These are phyloP conservation scores for Lepiota brunneoincarnata DNA, from an alignment of 768 basidiomycete species.

Conservation along the genomic window DNA sequence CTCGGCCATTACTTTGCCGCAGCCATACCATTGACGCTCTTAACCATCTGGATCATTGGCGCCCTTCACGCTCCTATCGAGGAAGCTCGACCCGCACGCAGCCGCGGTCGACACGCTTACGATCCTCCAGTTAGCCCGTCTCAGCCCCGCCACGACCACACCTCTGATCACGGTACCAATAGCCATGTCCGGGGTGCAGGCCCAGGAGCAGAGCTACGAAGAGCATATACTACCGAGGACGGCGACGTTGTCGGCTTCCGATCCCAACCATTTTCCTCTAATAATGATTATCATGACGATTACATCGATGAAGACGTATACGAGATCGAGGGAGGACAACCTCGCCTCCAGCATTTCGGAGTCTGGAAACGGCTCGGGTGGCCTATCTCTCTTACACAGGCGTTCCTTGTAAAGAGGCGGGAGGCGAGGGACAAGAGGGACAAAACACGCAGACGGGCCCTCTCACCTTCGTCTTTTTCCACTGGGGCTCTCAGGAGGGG, in stretches of 20 bases:
- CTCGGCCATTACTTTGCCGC: slow-evolving; percentile 35
- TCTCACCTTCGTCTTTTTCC: too few species aligned
- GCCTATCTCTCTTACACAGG: slow-evolving; percentile 3
- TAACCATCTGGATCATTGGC: slow-evolving; percentile 45
- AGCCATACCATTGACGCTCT: slow-evolving; percentile 36
- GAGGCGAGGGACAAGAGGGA: background rate
- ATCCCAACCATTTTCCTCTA: background rate
- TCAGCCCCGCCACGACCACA: too few species aligned
- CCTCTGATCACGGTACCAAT: too few species aligned
- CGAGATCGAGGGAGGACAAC: too few species aligned
- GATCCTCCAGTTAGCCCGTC: background rate
- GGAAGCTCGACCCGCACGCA: slow-evolving; percentile 1
- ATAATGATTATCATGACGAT: background rate
- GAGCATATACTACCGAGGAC: background rate
- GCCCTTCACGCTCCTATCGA: slow-evolving; percentile 34
- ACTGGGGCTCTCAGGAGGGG: too few species aligned
- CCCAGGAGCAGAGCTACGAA: background rate
- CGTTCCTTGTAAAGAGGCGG: background rate
- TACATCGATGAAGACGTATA: background rate
- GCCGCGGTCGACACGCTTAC: background rate
- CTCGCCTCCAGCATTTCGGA: background rate
- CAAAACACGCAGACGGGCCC: background rate
- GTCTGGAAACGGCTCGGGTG: slow-evolving; percentile 4
- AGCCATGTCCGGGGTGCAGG: too few species aligned
- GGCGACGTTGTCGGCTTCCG: background rate